Conservation (phyloP, 176 grass and related monocot genomes). For the Carex cristatella region DNA sequence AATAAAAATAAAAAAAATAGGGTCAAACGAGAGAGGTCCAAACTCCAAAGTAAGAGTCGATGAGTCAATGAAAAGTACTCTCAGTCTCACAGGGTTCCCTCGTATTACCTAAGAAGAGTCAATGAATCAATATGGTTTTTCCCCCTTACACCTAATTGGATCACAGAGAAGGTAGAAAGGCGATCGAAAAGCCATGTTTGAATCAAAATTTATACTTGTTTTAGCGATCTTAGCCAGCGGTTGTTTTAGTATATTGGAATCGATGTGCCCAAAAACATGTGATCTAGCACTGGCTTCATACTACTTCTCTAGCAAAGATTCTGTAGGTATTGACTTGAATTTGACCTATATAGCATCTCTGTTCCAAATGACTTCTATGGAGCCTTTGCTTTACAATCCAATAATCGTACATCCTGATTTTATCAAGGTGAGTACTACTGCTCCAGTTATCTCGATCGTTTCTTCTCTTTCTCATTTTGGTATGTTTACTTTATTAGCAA, state of each 20-base stretch:
- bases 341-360: conserved; percentile 33
- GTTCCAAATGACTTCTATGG: neutral
- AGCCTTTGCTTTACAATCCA: conserved; percentile 34
- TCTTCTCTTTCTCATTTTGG: no score
- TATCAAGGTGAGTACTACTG: no score
- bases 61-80: no score
- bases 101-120: no score
- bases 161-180: neutral
- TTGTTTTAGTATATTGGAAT: conserved; percentile 10
- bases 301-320: neutral
- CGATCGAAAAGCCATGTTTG: neutral
- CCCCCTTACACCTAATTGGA: neutral
- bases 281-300: conserved; percentile 49
- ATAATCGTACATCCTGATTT: no score
- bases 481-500: no score
- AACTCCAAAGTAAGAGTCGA: no score
- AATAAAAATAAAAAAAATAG: no score
- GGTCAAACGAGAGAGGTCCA: no score
- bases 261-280: conserved; percentile 25
- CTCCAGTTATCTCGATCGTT: no score
- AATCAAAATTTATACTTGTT: neutral
- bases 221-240: neutral
- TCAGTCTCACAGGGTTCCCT: no score
- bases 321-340: neutral
- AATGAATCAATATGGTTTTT: no score